phyloP scores from a whole-genome alignment of 2,329 filamentous ascomycete genomes.

The Phoma sp. region DNA sequence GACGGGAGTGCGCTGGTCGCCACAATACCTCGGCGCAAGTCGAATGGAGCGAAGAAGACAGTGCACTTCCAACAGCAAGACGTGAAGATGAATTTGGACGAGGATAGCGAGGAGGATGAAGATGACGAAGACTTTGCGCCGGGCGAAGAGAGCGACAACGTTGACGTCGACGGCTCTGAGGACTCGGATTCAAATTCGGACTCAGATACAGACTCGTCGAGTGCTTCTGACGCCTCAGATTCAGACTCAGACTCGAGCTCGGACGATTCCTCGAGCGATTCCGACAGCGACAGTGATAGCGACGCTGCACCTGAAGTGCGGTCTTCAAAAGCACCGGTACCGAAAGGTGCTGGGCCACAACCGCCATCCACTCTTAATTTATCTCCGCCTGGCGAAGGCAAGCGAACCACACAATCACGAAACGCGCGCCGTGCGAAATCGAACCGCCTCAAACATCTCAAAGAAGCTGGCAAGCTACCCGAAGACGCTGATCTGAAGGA shows the following conservation, averaged over 20 bases:
- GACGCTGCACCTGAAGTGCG: conserved; percentile 32
- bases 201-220: conserved; percentile 33
- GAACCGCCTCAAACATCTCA: conserved; percentile 60
- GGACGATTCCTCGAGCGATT: conserved; percentile 33
- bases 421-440: conserved; percentile 63
- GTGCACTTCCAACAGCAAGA: conserved; percentile 35
- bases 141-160: conserved; percentile 21
- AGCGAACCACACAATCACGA: conserved; percentile 59
- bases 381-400: conserved; percentile 59
- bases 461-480: conserved; percentile 61
- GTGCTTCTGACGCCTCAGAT: conserved; percentile 28
- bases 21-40: not conserved
- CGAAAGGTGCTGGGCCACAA: conserved; percentile 1
- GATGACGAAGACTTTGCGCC: conserved; percentile 42
- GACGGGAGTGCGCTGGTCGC: not conserved
- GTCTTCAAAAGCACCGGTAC: conserved; percentile 27
- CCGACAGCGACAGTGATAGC: conserved; percentile 51
- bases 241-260: conserved; percentile 37
- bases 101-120: conserved; percentile 32
- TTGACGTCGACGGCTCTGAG: conserved; percentile 17
- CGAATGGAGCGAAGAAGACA: conserved; percentile 14
- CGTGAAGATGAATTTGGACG: conserved; percentile 10
- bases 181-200: conserved; percentile 31
- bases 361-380: conserved; percentile 10
- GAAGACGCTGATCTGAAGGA: conserved; percentile 60